phyloP scores from a whole-genome alignment of 2,329 filamentous ascomycete genomes.

The Ampelomyces quisqualis region DNA sequence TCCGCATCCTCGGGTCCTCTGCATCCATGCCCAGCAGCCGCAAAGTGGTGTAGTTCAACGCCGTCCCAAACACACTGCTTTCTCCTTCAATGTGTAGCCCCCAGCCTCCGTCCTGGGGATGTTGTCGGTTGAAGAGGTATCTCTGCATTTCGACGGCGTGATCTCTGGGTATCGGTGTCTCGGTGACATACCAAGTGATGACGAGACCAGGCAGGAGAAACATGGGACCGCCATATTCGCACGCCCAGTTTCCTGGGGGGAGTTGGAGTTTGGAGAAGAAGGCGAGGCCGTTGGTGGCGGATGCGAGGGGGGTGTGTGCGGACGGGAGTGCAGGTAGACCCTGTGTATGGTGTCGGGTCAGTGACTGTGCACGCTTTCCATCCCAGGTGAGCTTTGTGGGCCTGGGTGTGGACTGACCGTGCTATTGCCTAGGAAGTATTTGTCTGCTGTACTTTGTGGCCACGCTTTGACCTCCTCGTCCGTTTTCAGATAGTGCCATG shows the following conservation, averaged over 20 bases:
- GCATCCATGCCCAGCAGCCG: slow-evolving; percentile 79
- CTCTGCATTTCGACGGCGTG: slow-evolving; percentile 87
- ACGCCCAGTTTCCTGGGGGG: slow-evolving; percentile 88
- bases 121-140: slow-evolving; percentile 82
- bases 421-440: slow-evolving; percentile 78
- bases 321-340: slow-evolving; percentile 69
- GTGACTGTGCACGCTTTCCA: too few relatives aligned
- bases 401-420: slow-evolving; percentile 56
- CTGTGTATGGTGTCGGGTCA: slow-evolving; percentile 58
- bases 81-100: slow-evolving; percentile 93
- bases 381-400: not conserved
- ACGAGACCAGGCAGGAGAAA: slow-evolving; percentile 87
- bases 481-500: slow-evolving; percentile 84
- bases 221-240: slow-evolving; percentile 97
- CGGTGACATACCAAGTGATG: slow-evolving; percentile 83
- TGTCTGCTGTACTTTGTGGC: slow-evolving; percentile 88
- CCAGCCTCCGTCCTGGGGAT: slow-evolving; percentile 93
- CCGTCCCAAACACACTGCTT: slow-evolving; percentile 86
- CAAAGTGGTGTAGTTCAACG: slow-evolving; percentile 81
- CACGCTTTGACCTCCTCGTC: slow-evolving; percentile 71
- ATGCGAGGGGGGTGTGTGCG: slow-evolving; percentile 71
- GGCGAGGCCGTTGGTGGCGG: slow-evolving; percentile 76
- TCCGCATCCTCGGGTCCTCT: slow-evolving; percentile 81
- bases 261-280: slow-evolving; percentile 92
- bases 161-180: slow-evolving; percentile 78